These are phyloP conservation scores for Solanum paucissectum DNA, from an alignment of 257 asterid genomes.

Conservation along the genomic window DNA sequence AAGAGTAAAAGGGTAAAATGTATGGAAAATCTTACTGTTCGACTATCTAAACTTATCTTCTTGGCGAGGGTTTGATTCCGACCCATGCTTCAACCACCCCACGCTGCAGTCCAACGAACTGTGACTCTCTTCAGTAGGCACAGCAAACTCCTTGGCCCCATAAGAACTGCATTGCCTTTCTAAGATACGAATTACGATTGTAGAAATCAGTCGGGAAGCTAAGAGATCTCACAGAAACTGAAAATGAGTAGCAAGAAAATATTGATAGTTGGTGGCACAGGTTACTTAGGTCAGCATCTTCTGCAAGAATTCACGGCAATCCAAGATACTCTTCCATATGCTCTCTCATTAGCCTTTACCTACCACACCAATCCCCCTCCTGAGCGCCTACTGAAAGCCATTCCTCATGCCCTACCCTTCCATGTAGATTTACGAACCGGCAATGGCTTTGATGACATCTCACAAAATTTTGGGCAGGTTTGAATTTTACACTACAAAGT, in stretches of 20 bases:
- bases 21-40: accelerated
- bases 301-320: slow-evolving; percentile 33
- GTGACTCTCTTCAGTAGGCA: neutral
- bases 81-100: no score
- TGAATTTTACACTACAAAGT: neutral
- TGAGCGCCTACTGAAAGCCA: slow-evolving; percentile 38
- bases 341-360: slow-evolving; percentile 51
- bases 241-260: slow-evolving; percentile 35
- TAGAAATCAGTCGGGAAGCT: neutral
- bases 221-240: neutral
- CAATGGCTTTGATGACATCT: slow-evolving; percentile 44
- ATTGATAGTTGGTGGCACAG: slow-evolving; percentile 77
- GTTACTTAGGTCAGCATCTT: slow-evolving; percentile 92
- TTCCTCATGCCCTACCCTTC: slow-evolving; percentile 55
- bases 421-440: slow-evolving; percentile 57
- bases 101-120: neutral
- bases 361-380: slow-evolving; percentile 54
- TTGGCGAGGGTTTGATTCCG: no score
- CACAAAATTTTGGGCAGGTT: slow-evolving; percentile 69
- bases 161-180: neutral
- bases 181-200: neutral
- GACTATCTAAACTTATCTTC: no score
- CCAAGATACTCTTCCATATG: slow-evolving; percentile 9
- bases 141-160: neutral
- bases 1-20: neutral